phyloP scores from a whole-genome alignment of 148 eudicot species.

The Rhododendron kiyosumense region DNA sequence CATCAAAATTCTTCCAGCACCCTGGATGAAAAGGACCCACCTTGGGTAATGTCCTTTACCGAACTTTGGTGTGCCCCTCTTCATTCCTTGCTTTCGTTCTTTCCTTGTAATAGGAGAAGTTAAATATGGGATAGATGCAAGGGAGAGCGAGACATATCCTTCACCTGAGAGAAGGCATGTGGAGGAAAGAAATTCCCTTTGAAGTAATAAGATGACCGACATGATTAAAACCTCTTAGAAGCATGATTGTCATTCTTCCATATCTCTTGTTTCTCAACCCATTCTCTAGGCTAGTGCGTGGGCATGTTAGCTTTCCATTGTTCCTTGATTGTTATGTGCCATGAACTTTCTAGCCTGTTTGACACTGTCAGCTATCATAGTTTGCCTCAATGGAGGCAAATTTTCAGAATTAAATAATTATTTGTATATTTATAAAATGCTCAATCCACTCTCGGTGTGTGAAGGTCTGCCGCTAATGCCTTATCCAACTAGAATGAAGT shows the following conservation, averaged over 20 bases:
- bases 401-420: background rate
- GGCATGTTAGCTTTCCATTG: background rate
- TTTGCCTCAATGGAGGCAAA: background rate
- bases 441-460: background rate
- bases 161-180: background rate
- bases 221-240: background rate
- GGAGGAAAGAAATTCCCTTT: background rate
- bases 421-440: background rate
- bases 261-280: background rate
- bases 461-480: background rate
- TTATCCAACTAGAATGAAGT: background rate
- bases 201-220: background rate
- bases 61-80: background rate
- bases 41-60: background rate
- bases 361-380: background rate
- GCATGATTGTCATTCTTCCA: background rate
- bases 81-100: background rate
- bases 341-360: background rate
- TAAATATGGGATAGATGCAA: background rate
- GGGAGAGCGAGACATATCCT: background rate
- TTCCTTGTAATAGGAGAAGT: background rate
- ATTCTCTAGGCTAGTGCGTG: background rate
- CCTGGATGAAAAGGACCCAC: background rate
- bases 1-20: background rate
- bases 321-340: background rate